Base-by-base conservation (phyloP, 1,139 yeast genomes). In the Nakaseomyces glabratus region DNA sequence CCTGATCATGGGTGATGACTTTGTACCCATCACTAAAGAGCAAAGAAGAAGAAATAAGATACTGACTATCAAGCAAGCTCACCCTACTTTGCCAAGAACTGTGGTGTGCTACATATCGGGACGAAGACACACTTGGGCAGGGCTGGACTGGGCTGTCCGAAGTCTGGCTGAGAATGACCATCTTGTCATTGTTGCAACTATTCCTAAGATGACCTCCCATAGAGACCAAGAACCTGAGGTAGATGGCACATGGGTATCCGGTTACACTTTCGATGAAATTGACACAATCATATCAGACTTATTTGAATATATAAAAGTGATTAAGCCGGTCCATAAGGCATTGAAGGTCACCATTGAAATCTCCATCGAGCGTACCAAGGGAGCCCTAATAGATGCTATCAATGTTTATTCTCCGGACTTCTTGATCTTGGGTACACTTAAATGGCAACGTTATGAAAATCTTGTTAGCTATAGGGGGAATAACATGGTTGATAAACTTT, bases 111-210 rank as follows among this genome's bases (percentile, higher is more conserved):
- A 78, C 51, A 63, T 80, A 9, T 68, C 76, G 41, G 90, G 84
- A 2, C 62, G 88, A 41, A 66, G 64, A 33, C 86, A 79, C 57
- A 77, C 90, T 0, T 80, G 90, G 90, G 82, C 78, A 4, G 76
- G 84, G 0, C 58, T 81, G 26, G 93, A 81, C 52, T 81, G 82
- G 78, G 61, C 72, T 3, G 57, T 80, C 39, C 62, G 63, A 31
- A 59, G 63, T 31, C 60, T 76, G 16, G 58, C 77, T 6, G 73
- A 70, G 45, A 61, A 74, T 45, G 93, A 80, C 51, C 66, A 75
- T 6, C 58, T 81, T 6, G 70, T 80, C 7, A 68, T 81, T 10
- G 53, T 64, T n/a, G 56, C 82, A 46, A 53, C 71, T 60, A 41
- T 60, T n/a, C 65, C 65, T 2, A 44, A 46, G 24, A 31, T 32